Evolutionary conservation across 2,329 filamentous ascomycete species (phyloP).

Genomic region (Diaporthe caulivora): DNA sequence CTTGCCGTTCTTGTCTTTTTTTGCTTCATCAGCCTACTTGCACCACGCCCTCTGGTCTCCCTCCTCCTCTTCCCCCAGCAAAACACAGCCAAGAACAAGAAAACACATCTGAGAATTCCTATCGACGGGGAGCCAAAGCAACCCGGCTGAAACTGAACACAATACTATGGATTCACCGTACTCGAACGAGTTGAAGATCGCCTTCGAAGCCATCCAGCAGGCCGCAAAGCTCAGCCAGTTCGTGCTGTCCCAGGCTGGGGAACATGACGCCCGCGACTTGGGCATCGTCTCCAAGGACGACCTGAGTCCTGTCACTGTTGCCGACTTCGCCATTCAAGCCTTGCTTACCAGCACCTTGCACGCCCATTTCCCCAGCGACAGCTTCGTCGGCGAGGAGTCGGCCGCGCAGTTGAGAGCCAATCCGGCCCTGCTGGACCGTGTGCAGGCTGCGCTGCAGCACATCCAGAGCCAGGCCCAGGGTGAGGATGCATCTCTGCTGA

Average conservation of each 20-base stretch:
- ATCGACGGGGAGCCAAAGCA: not conserved
- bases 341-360: conserved; percentile 65
- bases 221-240: conserved; percentile 60
- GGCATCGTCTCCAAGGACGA: conserved; percentile 66
- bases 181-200: conserved; percentile 56
- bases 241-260: conserved; percentile 31
- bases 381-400: conserved; percentile 68
- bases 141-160: not conserved
- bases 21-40: too few relatives aligned
- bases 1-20: too few relatives aligned
- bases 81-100: not conserved
- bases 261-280: conserved; percentile 51
- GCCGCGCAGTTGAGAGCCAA: conserved; percentile 60
- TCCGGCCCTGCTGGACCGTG: conserved; percentile 56
- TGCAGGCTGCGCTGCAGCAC: conserved; percentile 53
- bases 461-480: not conserved
- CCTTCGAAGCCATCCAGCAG: conserved; percentile 56
- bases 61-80: not conserved
- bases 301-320: conserved; percentile 69
- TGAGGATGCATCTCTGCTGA: conserved; percentile 44
- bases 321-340: conserved; percentile 71
- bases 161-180: conserved; percentile 58
- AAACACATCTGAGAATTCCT: not conserved
- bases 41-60: too few relatives aligned
- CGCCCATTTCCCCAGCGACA: conserved; percentile 62